Evolutionary conservation across 2,329 filamentous ascomycete genomes (phyloP), one percentile per base, ranked within the genome.

Genomic region (Sporothrix brasiliensis): DNA sequence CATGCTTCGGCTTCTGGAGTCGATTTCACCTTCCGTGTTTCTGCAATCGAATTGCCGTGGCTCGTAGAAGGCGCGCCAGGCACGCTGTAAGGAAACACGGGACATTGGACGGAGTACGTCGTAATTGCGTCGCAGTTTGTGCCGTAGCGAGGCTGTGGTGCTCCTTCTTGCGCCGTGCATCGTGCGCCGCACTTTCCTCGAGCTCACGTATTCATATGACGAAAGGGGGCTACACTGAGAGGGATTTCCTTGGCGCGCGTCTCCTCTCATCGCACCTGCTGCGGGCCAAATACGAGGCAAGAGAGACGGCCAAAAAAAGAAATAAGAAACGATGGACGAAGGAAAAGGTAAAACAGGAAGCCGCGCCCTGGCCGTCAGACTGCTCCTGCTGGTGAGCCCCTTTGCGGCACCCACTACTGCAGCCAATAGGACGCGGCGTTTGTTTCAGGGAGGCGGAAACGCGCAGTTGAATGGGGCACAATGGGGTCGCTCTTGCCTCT

Each of bases 391-490:
- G 56, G 56, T 61, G 56, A 61, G 34, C 56, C 56, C 56, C 39
- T 27, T 47, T 44, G 58, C 39, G 58, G 21, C 58, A 21, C 39
- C 58, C 58, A 47, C 58, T 47, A 19, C 58, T 34, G 58, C 52
- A 50, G 70, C 70, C 67, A 71, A 69, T 71, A 49, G 53, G 52
- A 56, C 21, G 41, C 61, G 50, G 50, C 27, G 49, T 67, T 69
- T 66, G 70, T 67, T 71, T 71, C 66, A 66, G 70, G 67, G 44
- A 65, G 66, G 65, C 65, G 65, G 44, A 60, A 70, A 53, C 54
- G 52, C 54, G 63, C 65, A 61, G 56, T 9, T 34, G 24, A 44
- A 63, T 19, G 41, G 39, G 58, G 58, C 39, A 27, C 10, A 39
- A n/a, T 13, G 19, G 30, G 27, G n/a, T 13, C 21, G 9, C 24